Percentiles rank a stretch among this genome's conserved stretches.
Evolutionary conservation across 495 filamentous ascomycete genomes (phyloP).

Genomic region (Penicillium pulvis): DNA sequence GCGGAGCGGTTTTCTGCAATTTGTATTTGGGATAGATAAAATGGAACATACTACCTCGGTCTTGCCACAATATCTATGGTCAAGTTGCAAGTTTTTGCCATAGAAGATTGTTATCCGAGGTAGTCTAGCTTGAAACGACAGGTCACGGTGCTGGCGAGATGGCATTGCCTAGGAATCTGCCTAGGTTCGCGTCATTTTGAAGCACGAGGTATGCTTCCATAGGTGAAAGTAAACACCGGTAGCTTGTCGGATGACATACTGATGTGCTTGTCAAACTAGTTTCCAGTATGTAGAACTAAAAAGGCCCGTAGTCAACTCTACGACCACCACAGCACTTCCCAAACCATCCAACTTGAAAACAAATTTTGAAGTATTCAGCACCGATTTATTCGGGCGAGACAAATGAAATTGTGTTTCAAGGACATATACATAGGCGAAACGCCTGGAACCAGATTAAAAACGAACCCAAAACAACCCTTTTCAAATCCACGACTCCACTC

Average conservation of each 20-base stretch:
- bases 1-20: background rate
- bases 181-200: too few species aligned
- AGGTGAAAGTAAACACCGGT: too few species aligned
- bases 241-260: too few species aligned
- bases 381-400: slow-evolving; percentile 29
- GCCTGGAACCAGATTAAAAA: slow-evolving; percentile 34
- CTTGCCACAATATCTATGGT: too few species aligned
- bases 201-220: too few species aligned
- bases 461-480: slow-evolving; percentile 31
- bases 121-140: too few species aligned
- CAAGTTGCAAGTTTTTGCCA: too few species aligned
- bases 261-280: too few species aligned
- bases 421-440: slow-evolving; percentile 47
- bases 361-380: slow-evolving; percentile 20
- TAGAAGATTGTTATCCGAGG: too few species aligned
- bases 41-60: background rate
- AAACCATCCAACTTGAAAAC: slow-evolving; percentile 9
- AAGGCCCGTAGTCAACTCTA: background rate
- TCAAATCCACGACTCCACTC: slow-evolving; percentile 23
- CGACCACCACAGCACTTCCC: background rate
- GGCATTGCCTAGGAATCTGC: too few species aligned
- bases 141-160: too few species aligned
- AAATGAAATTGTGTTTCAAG: slow-evolving; percentile 26
- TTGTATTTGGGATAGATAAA: slow-evolving; percentile 14
- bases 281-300: too few species aligned